Percentiles rank a stretch among this genome's conserved stretches.
These are phyloP conservation scores for Pulveroboletus ravenelii DNA, from an alignment of 768 basidiomycete genomes.

Conservation along the genomic window DNA sequence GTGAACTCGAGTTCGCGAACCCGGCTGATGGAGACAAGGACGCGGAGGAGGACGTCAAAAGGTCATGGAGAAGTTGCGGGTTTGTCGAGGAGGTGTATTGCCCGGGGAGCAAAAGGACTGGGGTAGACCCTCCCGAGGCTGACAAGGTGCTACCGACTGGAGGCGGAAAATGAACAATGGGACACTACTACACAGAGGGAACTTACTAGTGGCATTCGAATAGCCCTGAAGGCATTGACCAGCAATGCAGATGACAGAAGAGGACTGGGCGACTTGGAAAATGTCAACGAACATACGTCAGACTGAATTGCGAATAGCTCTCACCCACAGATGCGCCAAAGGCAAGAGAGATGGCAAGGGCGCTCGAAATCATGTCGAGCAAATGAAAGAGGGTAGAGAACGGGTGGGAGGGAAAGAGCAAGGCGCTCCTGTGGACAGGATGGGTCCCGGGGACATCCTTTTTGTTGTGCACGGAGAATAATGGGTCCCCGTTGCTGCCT, in stretches of 20 bases:
- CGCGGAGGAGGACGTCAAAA: constrained; percentile 62
- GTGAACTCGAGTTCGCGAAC: constrained; percentile 53
- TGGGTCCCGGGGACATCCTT: constrained; percentile 16
- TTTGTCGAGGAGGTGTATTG: constrained; percentile 68
- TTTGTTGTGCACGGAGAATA: constrained; percentile 29
- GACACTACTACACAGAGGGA: background rate
- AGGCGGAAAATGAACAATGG: constrained; percentile 10
- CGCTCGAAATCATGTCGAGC: constrained; percentile 37
- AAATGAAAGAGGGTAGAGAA: constrained; percentile 24
- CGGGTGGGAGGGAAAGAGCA: constrained; percentile 21
- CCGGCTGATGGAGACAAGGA: constrained; percentile 56
- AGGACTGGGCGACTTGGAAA: constrained; percentile 49
- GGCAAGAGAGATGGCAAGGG: constrained; percentile 34
- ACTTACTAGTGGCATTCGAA: constrained; percentile 67
- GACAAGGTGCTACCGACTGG: constrained; percentile 69
- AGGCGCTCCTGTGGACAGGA: constrained; percentile 14
- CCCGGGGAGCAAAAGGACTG: constrained; percentile 67
- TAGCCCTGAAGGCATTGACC: constrained; percentile 83
- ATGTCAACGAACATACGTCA: background rate
- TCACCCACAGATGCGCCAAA: constrained; percentile 38
- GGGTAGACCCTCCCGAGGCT: constrained; percentile 46
- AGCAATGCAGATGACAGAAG: constrained; percentile 74
- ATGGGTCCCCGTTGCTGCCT: constrained; percentile 19
- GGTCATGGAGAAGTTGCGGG: constrained; percentile 64
- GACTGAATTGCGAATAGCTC: constrained; percentile 1